These are phyloP conservation scores for Phytophthora syringae DNA, from an alignment of 352 stramenopile genomes.

Conservation along the genomic window DNA sequence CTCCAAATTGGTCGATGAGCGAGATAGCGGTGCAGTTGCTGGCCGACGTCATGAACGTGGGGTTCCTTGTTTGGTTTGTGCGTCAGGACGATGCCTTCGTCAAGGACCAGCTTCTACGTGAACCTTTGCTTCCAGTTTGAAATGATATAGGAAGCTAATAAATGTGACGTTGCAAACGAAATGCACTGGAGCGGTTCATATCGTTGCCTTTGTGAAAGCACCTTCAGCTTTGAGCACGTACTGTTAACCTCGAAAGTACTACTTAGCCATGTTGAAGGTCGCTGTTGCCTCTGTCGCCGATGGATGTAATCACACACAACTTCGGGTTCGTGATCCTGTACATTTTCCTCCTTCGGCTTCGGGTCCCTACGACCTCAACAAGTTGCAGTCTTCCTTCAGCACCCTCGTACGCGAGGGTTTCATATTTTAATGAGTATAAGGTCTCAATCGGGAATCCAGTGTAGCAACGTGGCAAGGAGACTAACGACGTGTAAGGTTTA, in stretches of 20 bases:
- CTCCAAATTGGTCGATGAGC: not conserved
- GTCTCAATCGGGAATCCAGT: too few relatives aligned
- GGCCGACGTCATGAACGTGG: conserved; percentile 6
- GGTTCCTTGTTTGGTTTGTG: conserved; percentile 10
- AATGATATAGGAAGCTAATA: too few relatives aligned
- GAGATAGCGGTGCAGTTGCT: conserved; percentile 19
- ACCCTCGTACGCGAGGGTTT: too few relatives aligned
- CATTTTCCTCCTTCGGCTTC: conserved; percentile 47
- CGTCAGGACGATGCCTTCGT: not conserved
- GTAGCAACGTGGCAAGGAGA: conserved; percentile 13
- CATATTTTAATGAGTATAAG: too few relatives aligned
- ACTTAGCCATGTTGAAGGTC: too few relatives aligned
- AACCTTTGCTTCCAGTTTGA: conserved; percentile 11
- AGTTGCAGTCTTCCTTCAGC: conserved; percentile 36
- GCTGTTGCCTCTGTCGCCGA: conserved; percentile 45
- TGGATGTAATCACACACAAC: conserved; percentile 56
- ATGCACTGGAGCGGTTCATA: too few relatives aligned
- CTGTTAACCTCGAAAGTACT: not conserved
- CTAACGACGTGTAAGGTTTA: conserved; percentile 19
- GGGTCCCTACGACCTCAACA: conserved; percentile 39
- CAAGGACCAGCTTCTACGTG: not conserved
- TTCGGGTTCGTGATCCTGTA: conserved; percentile 62
- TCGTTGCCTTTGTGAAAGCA: too few relatives aligned
- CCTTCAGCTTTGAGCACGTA: not conserved
- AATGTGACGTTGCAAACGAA: too few relatives aligned